phyloP scores from a whole-genome alignment of 495 filamentous ascomycete species.

The Penicillium pancosmium region DNA sequence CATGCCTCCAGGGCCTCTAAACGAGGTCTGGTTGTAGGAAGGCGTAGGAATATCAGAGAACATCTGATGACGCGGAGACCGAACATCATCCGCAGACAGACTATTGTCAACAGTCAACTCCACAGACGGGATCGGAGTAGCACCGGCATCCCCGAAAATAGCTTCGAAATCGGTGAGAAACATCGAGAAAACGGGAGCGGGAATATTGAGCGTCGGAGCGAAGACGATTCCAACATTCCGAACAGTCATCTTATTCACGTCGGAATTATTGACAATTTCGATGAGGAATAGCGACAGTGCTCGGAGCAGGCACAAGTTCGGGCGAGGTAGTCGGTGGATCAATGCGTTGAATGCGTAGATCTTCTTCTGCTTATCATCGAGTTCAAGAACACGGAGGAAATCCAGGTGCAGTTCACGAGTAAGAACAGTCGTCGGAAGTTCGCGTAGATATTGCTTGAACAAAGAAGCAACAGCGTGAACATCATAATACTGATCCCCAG shows the following conservation, averaged over 20 bases:
- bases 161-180: slow-evolving; percentile 88
- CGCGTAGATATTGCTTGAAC: slow-evolving; percentile 90
- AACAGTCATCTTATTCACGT: slow-evolving; percentile 97
- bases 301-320: slow-evolving; percentile 77
- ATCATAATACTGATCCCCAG: slow-evolving; percentile 86
- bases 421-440: slow-evolving; percentile 86
- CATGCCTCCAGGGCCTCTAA: slow-evolving; percentile 31
- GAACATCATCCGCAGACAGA: slow-evolving; percentile 60
- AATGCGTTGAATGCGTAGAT: slow-evolving; percentile 79
- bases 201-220: slow-evolving; percentile 97
- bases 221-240: slow-evolving; percentile 98
- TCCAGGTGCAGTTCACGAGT: slow-evolving; percentile 89
- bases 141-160: slow-evolving; percentile 70
- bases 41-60: slow-evolving; percentile 71
- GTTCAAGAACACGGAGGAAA: slow-evolving; percentile 78
- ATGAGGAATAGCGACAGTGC: slow-evolving; percentile 86
- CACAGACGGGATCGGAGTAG: slow-evolving; percentile 20
- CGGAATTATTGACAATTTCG: slow-evolving; percentile 83
- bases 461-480: slow-evolving; percentile 95
- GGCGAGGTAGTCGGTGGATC: slow-evolving; percentile 79
- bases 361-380: slow-evolving; percentile 73
- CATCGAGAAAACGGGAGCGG: slow-evolving; percentile 89
- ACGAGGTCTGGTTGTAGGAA: slow-evolving; percentile 63
- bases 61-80: slow-evolving; percentile 68
- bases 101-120: slow-evolving; percentile 50